These are phyloP conservation scores for Lathyrus oleraceus DNA, from an alignment of 306 rosid species.

Conservation along the genomic window DNA sequence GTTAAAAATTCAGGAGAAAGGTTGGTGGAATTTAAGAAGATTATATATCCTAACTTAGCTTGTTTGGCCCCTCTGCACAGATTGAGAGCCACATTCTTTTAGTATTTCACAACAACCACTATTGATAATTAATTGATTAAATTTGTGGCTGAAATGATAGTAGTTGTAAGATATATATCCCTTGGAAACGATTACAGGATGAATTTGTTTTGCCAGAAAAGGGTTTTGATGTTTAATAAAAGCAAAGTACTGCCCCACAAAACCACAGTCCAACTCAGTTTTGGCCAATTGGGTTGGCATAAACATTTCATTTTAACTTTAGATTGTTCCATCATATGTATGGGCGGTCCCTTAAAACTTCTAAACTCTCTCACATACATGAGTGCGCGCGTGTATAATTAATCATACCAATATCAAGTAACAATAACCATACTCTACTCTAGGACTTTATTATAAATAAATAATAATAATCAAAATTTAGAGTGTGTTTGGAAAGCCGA, in stretches of 20 bases:
- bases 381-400: not conserved
- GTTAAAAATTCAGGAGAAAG: slow-evolving; percentile 26
- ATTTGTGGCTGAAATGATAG: slow-evolving; percentile 3
- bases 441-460: too few relatives aligned
- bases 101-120: not conserved
- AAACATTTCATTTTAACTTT: not conserved
- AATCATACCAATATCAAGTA: too few relatives aligned
- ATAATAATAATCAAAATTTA: too few relatives aligned
- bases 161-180: not conserved
- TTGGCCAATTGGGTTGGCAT: slow-evolving; percentile 19
- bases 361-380: not conserved
- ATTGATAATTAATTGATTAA: slow-evolving; percentile 10
- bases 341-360: not conserved
- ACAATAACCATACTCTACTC: not conserved
- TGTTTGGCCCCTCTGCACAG: slow-evolving; percentile 29
- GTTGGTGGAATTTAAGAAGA: slow-evolving; percentile 27
- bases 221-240: slow-evolving; percentile 4
- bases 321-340: not conserved
- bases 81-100: slow-evolving; percentile 26
- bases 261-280: not conserved
- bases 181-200: not conserved
- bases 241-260: not conserved
- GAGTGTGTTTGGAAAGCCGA: too few relatives aligned
- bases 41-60: slow-evolving; percentile 13
- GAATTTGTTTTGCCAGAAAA: not conserved